Conservation (phyloP, 257 asterid species). For the Solanum chmielewskii region DNA sequence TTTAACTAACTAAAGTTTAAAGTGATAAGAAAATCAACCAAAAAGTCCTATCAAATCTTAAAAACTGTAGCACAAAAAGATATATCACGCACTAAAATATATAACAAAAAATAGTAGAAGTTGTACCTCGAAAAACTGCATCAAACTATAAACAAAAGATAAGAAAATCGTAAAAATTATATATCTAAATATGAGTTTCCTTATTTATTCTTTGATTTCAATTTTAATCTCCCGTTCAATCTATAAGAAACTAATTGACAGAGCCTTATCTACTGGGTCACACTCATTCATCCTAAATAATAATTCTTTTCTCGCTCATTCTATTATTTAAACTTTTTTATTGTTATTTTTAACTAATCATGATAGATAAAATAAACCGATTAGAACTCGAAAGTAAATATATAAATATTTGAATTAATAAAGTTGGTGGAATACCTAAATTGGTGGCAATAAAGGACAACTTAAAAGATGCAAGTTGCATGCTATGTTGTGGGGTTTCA, state of each 20-base stretch:
- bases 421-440: background rate
- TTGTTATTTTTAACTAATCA: background rate
- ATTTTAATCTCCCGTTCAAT: too few relatives aligned
- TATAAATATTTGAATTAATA: background rate
- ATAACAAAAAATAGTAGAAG: background rate
- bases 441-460: background rate
- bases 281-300: too few relatives aligned
- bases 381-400: background rate
- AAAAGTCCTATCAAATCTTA: background rate
- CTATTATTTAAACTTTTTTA: too few relatives aligned
- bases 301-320: too few relatives aligned
- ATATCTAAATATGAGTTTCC: background rate
- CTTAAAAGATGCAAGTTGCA: background rate
- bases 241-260: too few relatives aligned
- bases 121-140: background rate
- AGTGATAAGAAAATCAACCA: background rate
- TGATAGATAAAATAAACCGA: background rate
- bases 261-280: background rate
- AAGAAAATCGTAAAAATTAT: background rate
- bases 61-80: background rate
- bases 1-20: background rate
- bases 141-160: background rate
- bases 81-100: background rate
- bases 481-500: background rate
- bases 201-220: background rate